These are phyloP conservation scores for Xylaria sp. DNA, from an alignment of 2,329 filamentous ascomycete species.

Conservation along the genomic window DNA sequence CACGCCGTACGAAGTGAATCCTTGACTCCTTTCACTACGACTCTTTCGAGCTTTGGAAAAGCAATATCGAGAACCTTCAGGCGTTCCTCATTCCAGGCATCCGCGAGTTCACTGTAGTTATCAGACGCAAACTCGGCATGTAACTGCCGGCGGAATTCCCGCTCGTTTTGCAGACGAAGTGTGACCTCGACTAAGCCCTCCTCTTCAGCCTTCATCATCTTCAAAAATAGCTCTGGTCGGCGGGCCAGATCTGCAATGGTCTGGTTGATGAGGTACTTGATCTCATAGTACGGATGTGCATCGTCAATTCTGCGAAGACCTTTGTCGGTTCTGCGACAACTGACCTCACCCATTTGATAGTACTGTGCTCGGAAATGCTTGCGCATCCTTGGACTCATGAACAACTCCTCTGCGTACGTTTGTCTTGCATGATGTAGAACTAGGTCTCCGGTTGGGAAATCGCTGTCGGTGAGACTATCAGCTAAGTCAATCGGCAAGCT, in stretches of 20 bases:
- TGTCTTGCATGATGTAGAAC: slow-evolving; percentile 83
- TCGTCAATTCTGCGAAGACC: slow-evolving; percentile 93
- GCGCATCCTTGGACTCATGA: slow-evolving; percentile 86
- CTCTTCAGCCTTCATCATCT: slow-evolving; percentile 97
- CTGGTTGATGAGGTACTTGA: slow-evolving; percentile 95
- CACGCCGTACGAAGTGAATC: slow-evolving; percentile 94
- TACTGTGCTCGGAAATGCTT: slow-evolving; percentile 85
- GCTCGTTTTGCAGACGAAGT: slow-evolving; percentile 79
- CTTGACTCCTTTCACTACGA: slow-evolving; percentile 92
- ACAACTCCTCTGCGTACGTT: slow-evolving; percentile 92
- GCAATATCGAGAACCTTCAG: slow-evolving; percentile 85
- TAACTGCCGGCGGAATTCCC: slow-evolving; percentile 79
- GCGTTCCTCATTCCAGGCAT: slow-evolving; percentile 92
- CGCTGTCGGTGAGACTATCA: slow-evolving; percentile 76
- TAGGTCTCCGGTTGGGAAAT: slow-evolving; percentile 78
- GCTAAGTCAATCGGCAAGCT: slow-evolving; percentile 87
- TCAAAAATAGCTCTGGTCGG: slow-evolving; percentile 88
- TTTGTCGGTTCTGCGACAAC: slow-evolving; percentile 92
- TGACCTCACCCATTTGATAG: slow-evolving; percentile 84
- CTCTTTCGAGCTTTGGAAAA: slow-evolving; percentile 80
- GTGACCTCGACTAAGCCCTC: slow-evolving; percentile 91
- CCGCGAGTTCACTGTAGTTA: slow-evolving; percentile 92
- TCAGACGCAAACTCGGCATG: slow-evolving; percentile 90
- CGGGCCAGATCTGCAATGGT: slow-evolving; percentile 82
- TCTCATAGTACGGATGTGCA: slow-evolving; percentile 94